Percentiles rank a stretch among this genome's conserved stretches.
Conservation (phyloP, 164 flowering plant genomes). For the Nymphaea colorata region DNA sequence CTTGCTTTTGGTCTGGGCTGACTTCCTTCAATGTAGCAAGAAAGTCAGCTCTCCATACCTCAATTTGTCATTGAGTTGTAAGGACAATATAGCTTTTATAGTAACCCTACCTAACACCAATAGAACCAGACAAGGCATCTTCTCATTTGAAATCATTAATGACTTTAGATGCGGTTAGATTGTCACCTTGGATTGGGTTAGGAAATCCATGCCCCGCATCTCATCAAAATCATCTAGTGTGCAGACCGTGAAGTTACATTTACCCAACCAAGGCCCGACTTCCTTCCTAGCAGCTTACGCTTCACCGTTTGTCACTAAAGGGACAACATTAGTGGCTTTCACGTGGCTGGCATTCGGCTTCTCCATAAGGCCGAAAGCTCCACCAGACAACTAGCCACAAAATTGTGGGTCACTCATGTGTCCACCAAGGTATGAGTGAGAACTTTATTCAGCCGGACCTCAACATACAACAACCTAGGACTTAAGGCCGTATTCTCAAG, state of each 20-base stretch:
- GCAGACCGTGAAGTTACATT: background rate
- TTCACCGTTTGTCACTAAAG: background rate
- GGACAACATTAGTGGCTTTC: constrained; percentile 1
- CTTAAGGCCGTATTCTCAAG: background rate
- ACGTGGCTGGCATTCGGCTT: background rate
- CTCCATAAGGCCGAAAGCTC: background rate
- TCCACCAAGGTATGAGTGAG: background rate
- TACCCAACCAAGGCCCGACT: background rate
- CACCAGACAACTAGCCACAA: background rate
- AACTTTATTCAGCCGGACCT: background rate
- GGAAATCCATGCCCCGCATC: background rate
- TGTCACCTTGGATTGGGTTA: too few relatives aligned
- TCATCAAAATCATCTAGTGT: background rate
- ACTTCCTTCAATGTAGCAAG: too few relatives aligned
- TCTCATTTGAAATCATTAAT: background rate
- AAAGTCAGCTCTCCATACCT: too few relatives aligned
- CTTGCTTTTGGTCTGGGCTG: too few relatives aligned
- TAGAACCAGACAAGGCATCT: background rate
- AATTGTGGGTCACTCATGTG: constrained; percentile 3
- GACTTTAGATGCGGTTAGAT: background rate
- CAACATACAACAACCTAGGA: background rate
- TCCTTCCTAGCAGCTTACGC: background rate
- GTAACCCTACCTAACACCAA: too few relatives aligned
- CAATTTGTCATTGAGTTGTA: too few relatives aligned
- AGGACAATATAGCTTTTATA: too few relatives aligned